Base-by-base conservation (phyloP, 495 filamentous ascomycete genomes). In the Podospora australis region DNA sequence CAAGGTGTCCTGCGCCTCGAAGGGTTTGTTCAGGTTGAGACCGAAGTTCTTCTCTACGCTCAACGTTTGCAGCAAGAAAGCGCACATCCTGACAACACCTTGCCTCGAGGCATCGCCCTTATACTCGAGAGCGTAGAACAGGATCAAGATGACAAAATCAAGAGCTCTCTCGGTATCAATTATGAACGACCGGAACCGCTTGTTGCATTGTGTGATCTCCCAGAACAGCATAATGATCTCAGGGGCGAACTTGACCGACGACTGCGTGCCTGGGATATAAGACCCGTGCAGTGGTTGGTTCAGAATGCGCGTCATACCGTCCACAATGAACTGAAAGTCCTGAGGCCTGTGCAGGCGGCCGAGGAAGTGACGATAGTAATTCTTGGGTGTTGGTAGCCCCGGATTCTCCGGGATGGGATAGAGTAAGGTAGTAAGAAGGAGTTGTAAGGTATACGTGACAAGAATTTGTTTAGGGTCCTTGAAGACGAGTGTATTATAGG, bases 141-240 rank as follows among this genome's bases (percentile, higher is more conserved):
- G 70, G 44, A 94, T 82, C 21, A 96, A 74, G 34, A 96, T 82
- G 35, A 96, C 73, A 59, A 96, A 97, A 62, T 99, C 92, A 59
- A 95, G 87, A 0, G 88, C 86, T 30, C 90, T 76, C 55, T 95
- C 89, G 0, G 92, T 96, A 54, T 97, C 92, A 52, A 96, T 90
- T 60, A 99, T 91, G 67, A 95, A 99, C 1, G 89, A 91, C 40
- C 94, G 75, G 68, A 99, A 97, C 40, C 94, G 79, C 69, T 95
- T 97, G 67, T 99, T 99, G 75, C 91, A 96, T 65, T 99, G 92
- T 22, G 95, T 77, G 6, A 87, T 79, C 68, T 99, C 92, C 92
- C 92, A 99, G 64, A 96, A 99, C 2, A 99, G 78, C 76, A 97
- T 90, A 29, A 97, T 80, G 73, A 95, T 96, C 66, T 99, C 92